A percentile compares a stretch with the other conserved stretches of the same genome.
phyloP scores from a whole-genome alignment of 1,284 basidiomycete genomes.

The Puccinia sorghi region DNA sequence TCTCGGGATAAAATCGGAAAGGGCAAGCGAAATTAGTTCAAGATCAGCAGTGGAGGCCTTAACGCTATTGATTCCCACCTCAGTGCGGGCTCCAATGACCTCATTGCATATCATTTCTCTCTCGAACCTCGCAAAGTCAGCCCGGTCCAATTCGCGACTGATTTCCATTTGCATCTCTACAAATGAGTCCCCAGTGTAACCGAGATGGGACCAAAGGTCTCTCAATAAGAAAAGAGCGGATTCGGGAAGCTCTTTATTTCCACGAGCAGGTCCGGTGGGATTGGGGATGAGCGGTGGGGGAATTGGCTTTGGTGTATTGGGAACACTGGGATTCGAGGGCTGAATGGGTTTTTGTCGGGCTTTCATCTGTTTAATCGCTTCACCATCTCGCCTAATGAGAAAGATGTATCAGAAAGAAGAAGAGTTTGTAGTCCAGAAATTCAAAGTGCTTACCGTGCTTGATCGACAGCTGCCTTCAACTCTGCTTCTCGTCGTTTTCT shows the following conservation, averaged over 20 bases:
- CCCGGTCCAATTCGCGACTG: slow-evolving; percentile 32
- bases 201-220: slow-evolving; percentile 44
- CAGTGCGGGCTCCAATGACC: slow-evolving; percentile 18
- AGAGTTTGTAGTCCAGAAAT: neutral
- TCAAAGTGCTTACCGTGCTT: slow-evolving; percentile 29
- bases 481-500: slow-evolving; percentile 42
- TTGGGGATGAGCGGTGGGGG: slow-evolving; percentile 5
- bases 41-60: neutral
- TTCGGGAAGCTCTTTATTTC: slow-evolving; percentile 38
- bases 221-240: slow-evolving; percentile 30
- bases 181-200: slow-evolving; percentile 24
- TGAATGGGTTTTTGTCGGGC: neutral
- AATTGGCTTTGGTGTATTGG: neutral
- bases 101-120: slow-evolving; percentile 45
- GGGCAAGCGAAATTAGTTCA: neutral
- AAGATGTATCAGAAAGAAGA: neutral
- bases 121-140: slow-evolving; percentile 45
- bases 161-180: slow-evolving; percentile 49
- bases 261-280: slow-evolving; percentile 11
- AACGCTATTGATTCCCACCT: neutral
- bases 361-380: slow-evolving; percentile 37
- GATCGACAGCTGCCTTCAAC: slow-evolving; percentile 32
- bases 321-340: slow-evolving; percentile 6
- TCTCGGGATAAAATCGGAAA: neutral
- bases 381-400: slow-evolving; percentile 25